phyloP scores from a whole-genome alignment of 805 yeast species.

The Yarrowia hollandica region DNA sequence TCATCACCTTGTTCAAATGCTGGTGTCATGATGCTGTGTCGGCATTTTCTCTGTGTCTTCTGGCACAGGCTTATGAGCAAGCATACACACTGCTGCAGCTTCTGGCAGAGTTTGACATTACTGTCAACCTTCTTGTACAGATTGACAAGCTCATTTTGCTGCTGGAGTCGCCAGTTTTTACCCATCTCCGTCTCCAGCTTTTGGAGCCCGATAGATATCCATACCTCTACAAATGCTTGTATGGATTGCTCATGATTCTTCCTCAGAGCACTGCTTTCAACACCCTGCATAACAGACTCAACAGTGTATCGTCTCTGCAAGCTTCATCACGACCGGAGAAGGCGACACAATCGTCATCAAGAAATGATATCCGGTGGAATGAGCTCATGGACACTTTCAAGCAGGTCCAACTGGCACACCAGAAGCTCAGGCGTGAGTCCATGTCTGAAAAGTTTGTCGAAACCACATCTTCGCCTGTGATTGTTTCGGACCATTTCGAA shows the following conservation, averaged over 20 bases:
- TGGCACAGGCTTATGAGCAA: slow-evolving; percentile 84
- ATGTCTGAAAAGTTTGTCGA: slow-evolving; percentile 22
- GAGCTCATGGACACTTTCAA: slow-evolving; percentile 53
- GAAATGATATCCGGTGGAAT: slow-evolving; percentile 43
- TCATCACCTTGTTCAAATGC: slow-evolving; percentile 73
- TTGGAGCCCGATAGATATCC: slow-evolving; percentile 83
- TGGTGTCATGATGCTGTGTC: slow-evolving; percentile 95
- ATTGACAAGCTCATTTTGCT: slow-evolving; percentile 86
- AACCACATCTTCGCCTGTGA: slow-evolving; percentile 3
- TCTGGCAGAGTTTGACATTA: slow-evolving; percentile 79
- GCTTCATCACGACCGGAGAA: slow-evolving; percentile 32
- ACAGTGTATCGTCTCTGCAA: slow-evolving; percentile 50
- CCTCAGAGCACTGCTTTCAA: slow-evolving; percentile 92
- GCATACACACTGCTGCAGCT: slow-evolving; percentile 79
- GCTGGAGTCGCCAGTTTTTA: slow-evolving; percentile 88
- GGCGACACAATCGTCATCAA: slow-evolving; percentile 30
- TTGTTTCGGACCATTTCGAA: slow-evolving; percentile 13
- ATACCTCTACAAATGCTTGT: slow-evolving; percentile 78
- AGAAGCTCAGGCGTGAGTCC: slow-evolving; percentile 20
- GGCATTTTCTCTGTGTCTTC: slow-evolving; percentile 75
- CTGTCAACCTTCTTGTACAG: slow-evolving; percentile 77
- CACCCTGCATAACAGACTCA: slow-evolving; percentile 74
- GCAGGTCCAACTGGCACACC: slow-evolving; percentile 44
- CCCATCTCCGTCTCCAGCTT: slow-evolving; percentile 81
- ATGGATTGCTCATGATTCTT: slow-evolving; percentile 87